Percentiles rank a stretch among this genome's conserved stretches.
Evolutionary conservation across 352 stramenopile species (phyloP).

Genomic region (Globisporangium radiosum): DNA sequence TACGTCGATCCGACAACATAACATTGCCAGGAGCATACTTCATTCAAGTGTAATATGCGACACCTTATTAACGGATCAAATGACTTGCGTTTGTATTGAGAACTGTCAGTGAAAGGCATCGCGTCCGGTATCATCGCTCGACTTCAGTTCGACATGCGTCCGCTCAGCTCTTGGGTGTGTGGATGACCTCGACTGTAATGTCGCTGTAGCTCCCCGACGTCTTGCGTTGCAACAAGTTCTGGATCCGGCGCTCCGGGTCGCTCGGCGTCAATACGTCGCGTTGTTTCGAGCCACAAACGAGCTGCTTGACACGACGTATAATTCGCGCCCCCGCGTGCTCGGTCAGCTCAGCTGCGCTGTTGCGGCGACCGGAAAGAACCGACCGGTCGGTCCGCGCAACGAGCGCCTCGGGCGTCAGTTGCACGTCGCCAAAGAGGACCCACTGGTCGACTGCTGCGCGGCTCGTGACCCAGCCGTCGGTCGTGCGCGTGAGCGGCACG

Average conservation of each 20-base stretch:
- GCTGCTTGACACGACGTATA: slow-evolving; percentile 33
- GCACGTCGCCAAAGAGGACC: slow-evolving; percentile 78
- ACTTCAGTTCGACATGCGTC: too few relatives aligned
- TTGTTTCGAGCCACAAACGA: slow-evolving; percentile 21
- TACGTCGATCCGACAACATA: too few relatives aligned
- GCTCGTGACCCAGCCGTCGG: slow-evolving; percentile 74
- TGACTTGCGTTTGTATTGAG: too few relatives aligned
- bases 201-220: slow-evolving; percentile 81
- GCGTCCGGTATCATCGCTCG: too few relatives aligned
- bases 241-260: slow-evolving; percentile 67
- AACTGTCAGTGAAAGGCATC: too few relatives aligned
- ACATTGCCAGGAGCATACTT: too few relatives aligned
- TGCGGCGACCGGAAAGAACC: slow-evolving; percentile 21
- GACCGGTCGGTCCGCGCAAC: slow-evolving; percentile 44
- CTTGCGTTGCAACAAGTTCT: slow-evolving; percentile 56
- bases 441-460: slow-evolving; percentile 76
- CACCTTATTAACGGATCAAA: too few relatives aligned
- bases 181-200: slow-evolving; percentile 54
- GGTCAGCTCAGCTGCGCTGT: slow-evolving; percentile 37
- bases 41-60: too few relatives aligned
- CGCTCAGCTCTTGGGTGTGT: slow-evolving; percentile 43
- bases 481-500: slow-evolving; percentile 69
- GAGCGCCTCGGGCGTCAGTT: slow-evolving; percentile 54
- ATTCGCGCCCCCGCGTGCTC: slow-evolving; percentile 33
- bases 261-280: slow-evolving; percentile 25